These are phyloP conservation scores for Galeopsis tetrahit DNA, from an alignment of 257 asterid genomes.

Conservation along the genomic window DNA sequence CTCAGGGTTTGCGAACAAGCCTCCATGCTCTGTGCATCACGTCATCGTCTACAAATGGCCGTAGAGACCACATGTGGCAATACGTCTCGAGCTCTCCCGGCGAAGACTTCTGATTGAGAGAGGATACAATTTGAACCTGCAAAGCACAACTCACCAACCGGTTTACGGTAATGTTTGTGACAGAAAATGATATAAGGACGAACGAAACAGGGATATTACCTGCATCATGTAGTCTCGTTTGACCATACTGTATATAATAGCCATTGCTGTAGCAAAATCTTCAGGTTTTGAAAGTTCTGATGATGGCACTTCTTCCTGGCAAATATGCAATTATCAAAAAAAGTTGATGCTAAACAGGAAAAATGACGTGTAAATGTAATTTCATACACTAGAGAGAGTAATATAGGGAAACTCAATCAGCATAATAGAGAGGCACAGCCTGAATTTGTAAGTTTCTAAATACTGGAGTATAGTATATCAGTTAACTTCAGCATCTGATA, in stretches of 20 bases:
- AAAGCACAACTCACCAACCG: background rate
- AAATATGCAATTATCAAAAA: constrained; percentile 1
- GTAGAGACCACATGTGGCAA: constrained; percentile 84
- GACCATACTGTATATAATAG: constrained; percentile 64
- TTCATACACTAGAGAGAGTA: background rate
- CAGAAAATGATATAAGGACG: background rate
- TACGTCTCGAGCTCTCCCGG: constrained; percentile 77
- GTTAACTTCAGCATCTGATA: constrained; percentile 9
- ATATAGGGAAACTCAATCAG: background rate
- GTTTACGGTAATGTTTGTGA: background rate
- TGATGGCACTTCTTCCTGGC: constrained; percentile 42
- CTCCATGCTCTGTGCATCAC: constrained; percentile 70
- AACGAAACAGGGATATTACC: constrained; percentile 46
- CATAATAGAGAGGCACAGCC: background rate
- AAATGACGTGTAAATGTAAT: background rate
- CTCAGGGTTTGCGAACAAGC: constrained; percentile 35
- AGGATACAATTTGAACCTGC: constrained; percentile 65
- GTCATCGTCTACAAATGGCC: constrained; percentile 81
- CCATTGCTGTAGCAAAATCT: constrained; percentile 71
- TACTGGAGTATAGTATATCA: background rate
- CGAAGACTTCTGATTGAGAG: constrained; percentile 65
- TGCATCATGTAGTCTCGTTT: constrained; percentile 84
- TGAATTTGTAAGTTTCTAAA: background rate
- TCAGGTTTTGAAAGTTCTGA: constrained; percentile 45
- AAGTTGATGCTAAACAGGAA: background rate